Conservation (phyloP, 805 yeast species). For the Ogataea angusta region DNA sequence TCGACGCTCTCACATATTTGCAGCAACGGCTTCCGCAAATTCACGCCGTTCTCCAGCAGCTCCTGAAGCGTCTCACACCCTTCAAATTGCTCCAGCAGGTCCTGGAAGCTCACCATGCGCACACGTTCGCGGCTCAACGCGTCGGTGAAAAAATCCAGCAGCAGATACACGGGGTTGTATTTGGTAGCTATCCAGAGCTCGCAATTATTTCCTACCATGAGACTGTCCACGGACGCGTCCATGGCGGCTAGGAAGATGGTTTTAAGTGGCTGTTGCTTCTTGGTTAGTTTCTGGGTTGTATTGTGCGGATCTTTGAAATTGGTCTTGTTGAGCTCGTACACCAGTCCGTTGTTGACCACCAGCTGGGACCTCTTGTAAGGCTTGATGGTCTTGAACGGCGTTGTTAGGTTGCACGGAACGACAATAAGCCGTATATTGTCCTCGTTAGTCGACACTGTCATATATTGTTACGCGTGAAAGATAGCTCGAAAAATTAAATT, state of each 20-base stretch:
- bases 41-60: constrained; percentile 28
- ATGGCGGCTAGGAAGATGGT: constrained; percentile 35
- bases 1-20: constrained; percentile 38
- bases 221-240: constrained; percentile 30
- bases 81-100: constrained; percentile 35
- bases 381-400: not conserved
- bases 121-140: constrained; percentile 26
- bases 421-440: constrained; percentile 10
- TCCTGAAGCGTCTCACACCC: constrained; percentile 18
- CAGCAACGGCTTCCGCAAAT: constrained; percentile 26
- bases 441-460: not conserved
- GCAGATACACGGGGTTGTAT: constrained; percentile 39
- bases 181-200: constrained; percentile 39
- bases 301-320: constrained; percentile 36
- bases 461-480: not conserved
- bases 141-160: constrained; percentile 36
- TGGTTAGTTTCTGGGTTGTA: constrained; percentile 28
- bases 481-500: not conserved
- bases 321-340: constrained; percentile 41
- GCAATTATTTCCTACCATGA: constrained; percentile 38
- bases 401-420: constrained; percentile 10
- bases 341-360: constrained; percentile 15
- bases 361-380: constrained; percentile 12
- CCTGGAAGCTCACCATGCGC: constrained; percentile 41
- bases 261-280: constrained; percentile 36